These are phyloP conservation scores for Oehlia diaphana DNA, from an alignment of 192 early-diverging fungal genomes.

Conservation along the genomic window DNA sequence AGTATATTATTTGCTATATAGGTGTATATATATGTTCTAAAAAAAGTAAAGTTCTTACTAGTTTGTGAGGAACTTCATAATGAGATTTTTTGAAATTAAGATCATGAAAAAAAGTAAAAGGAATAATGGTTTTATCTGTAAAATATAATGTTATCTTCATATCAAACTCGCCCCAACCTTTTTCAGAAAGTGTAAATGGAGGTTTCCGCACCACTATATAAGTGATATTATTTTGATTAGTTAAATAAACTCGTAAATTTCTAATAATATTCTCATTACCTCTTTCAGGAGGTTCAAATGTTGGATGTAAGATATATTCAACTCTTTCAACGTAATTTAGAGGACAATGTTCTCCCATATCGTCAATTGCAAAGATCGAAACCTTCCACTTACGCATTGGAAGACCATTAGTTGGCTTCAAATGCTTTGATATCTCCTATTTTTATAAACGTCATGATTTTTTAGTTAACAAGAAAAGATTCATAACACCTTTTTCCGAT, in stretches of 20 bases:
- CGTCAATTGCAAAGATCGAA: constrained; percentile 43
- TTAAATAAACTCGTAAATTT: not conserved
- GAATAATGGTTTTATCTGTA: constrained; percentile 40
- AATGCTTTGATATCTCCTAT: constrained; percentile 24
- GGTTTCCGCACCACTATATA: constrained; percentile 45
- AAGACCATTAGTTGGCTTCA: constrained; percentile 31
- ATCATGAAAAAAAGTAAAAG: constrained; percentile 48
- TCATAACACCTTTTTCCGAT: not conserved
- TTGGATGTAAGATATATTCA: constrained; percentile 50
- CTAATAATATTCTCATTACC: constrained; percentile 32
- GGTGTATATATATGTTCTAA: not conserved
- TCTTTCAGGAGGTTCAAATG: constrained; percentile 45
- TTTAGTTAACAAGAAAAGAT: not conserved
- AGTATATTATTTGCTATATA: not conserved
- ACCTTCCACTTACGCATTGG: constrained; percentile 51
- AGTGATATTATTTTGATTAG: not conserved
- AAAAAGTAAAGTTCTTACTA: constrained; percentile 34
- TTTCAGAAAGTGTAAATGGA: constrained; percentile 53
- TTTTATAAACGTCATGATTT: not conserved
- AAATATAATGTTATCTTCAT: constrained; percentile 55
- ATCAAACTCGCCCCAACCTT: constrained; percentile 66
- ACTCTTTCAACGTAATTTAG: constrained; percentile 46
- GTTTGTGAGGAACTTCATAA: constrained; percentile 44
- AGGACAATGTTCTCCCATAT: constrained; percentile 36
- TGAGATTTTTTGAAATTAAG: constrained; percentile 50